Conservation (phyloP, 1,284 basidiomycete genomes). For the Vanrija sp. region DNA sequence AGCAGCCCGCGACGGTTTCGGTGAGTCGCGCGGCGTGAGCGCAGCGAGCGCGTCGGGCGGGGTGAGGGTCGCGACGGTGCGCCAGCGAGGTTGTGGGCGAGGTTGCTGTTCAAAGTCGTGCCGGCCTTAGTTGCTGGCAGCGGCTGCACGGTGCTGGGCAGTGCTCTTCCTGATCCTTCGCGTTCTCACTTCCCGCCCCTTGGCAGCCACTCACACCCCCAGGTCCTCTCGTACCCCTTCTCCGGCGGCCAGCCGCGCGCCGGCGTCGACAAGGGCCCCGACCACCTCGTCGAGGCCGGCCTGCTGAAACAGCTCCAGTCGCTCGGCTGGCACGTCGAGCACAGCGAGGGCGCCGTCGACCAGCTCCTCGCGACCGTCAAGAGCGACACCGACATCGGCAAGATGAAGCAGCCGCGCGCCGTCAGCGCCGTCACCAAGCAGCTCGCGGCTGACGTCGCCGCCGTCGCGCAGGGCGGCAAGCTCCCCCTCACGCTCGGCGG, state of each 20-base stretch:
- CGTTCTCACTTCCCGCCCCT: too few species aligned
- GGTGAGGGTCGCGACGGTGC: not conserved
- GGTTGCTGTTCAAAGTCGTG: too few species aligned
- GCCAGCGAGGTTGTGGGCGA: conserved; percentile 1
- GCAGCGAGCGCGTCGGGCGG: not conserved
- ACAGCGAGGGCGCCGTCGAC: conserved; percentile 78
- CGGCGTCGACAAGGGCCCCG: conserved; percentile 89
- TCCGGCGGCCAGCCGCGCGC: conserved; percentile 59
- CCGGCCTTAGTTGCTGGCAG: too few species aligned
- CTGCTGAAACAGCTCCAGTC: conserved; percentile 68
- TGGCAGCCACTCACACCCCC: not conserved
- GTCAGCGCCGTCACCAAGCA: conserved; percentile 79
- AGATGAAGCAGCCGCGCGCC: conserved; percentile 78
- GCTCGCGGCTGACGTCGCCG: conserved; percentile 71
- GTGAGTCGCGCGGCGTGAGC: conserved; percentile 51
- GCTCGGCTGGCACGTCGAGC: conserved; percentile 84
- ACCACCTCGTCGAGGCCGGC: conserved; percentile 78
- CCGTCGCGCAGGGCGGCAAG: conserved; percentile 69
- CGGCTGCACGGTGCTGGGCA: too few species aligned
- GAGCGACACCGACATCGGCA: conserved; percentile 75
- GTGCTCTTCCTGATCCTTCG: too few species aligned
- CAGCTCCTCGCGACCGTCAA: conserved; percentile 52
- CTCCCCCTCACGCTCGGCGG: conserved; percentile 92
- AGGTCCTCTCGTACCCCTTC: conserved; percentile 73
- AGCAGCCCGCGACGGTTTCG: conserved; percentile 64